Conservation (phyloP, 148 eudicot genomes). For the Cornus florida region DNA sequence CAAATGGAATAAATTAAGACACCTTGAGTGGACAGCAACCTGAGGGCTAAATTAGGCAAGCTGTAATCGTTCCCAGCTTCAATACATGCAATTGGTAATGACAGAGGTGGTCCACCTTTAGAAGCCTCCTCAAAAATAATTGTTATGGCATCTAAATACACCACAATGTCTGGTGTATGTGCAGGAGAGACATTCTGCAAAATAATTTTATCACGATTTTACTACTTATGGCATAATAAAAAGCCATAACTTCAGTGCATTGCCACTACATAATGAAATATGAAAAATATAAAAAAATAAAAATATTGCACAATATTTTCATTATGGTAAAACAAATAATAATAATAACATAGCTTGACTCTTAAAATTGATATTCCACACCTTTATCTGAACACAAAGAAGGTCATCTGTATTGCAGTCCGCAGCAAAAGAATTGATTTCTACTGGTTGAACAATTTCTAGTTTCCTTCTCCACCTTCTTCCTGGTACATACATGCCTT, state of each 20-base stretch:
- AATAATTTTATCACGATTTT: constrained; percentile 11
- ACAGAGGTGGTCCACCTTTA: constrained; percentile 62
- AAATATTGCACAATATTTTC: not conserved
- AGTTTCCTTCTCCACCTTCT: constrained; percentile 91
- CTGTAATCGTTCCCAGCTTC: constrained; percentile 82
- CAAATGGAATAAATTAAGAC: constrained; percentile 16
- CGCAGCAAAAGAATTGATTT: constrained; percentile 78
- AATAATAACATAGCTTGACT: too few species aligned
- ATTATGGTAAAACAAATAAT: too few species aligned
- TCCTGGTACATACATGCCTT: constrained; percentile 90
- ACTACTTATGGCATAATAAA: not conserved
- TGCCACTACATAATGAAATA: too few species aligned
- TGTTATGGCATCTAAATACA: constrained; percentile 86
- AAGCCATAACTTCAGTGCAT: not conserved
- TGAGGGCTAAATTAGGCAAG: constrained; percentile 85
- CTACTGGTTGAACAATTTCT: constrained; percentile 89
- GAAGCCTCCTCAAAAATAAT: constrained; percentile 84
- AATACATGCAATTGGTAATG: constrained; percentile 79
- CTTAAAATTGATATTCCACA: constrained; percentile 13
- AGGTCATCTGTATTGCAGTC: constrained; percentile 94
- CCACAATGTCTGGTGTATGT: constrained; percentile 69
- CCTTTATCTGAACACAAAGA: constrained; percentile 97
- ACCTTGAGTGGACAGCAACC: constrained; percentile 43
- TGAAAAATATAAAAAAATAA: too few species aligned
- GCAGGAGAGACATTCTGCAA: constrained; percentile 91